Conservation (phyloP, 1,284 basidiomycete genomes). For the Athelia psychrophila region DNA sequence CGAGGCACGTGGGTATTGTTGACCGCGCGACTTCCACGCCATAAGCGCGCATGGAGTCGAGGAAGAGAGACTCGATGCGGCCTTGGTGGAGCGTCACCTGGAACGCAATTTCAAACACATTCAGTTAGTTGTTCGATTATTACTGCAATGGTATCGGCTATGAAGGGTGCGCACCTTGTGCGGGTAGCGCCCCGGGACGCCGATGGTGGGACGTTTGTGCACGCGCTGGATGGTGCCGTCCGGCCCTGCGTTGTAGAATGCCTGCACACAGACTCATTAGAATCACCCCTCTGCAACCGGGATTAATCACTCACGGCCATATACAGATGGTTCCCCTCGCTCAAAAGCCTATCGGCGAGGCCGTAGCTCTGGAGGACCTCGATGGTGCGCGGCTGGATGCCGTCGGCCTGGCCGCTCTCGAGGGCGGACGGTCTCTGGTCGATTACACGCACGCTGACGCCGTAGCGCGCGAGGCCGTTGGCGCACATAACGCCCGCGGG, state of each 20-base stretch:
- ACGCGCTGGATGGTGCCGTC: slow-evolving; percentile 33
- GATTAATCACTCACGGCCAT: slow-evolving; percentile 58
- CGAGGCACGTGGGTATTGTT: slow-evolving; percentile 50
- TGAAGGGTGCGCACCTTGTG: slow-evolving; percentile 47
- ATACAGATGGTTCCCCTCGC: slow-evolving; percentile 57
- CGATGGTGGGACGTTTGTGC: slow-evolving; percentile 20
- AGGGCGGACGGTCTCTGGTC: slow-evolving; percentile 53
- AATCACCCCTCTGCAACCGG: no score
- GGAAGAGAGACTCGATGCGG: slow-evolving; percentile 66
- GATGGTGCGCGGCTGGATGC: slow-evolving; percentile 74
- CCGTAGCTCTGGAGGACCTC: slow-evolving; percentile 81
- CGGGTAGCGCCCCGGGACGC: slow-evolving; percentile 59
- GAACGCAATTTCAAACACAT: not conserved
- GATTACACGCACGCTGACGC: slow-evolving; percentile 40
- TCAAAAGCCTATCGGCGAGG: slow-evolving; percentile 58
- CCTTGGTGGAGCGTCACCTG: slow-evolving; percentile 72
- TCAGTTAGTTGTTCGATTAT: slow-evolving; percentile 3
- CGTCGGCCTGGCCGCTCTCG: slow-evolving; percentile 73
- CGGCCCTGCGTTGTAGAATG: slow-evolving; percentile 43
- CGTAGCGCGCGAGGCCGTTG: slow-evolving; percentile 35
- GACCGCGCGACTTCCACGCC: slow-evolving; percentile 60
- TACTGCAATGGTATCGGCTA: no score
- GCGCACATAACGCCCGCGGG: slow-evolving; percentile 41
- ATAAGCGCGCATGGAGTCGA: slow-evolving; percentile 55
- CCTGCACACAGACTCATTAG: no score